phyloP scores from a whole-genome alignment of 192 early-diverging fungal species.

The Rhizophagus clarus region DNA sequence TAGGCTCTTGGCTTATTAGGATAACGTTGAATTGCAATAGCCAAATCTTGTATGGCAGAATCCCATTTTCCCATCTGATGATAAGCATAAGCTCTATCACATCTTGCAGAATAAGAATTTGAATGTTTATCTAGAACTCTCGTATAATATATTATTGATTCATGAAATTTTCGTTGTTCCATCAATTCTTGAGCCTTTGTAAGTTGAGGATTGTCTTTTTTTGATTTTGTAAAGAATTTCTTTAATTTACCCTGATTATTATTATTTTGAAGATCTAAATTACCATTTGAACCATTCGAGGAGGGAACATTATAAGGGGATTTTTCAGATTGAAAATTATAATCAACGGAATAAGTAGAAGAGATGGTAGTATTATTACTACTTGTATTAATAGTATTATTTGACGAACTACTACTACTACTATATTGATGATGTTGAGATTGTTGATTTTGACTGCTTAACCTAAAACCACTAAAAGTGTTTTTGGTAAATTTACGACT shows the following conservation, averaged over 20 bases:
- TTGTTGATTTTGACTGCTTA: too few relatives aligned
- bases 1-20: slow-evolving; percentile 12
- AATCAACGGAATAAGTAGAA: background rate
- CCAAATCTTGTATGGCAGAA: slow-evolving; percentile 1
- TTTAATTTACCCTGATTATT: background rate
- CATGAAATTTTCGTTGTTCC: background rate
- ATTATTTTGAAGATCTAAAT: background rate
- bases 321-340: background rate
- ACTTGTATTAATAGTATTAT: background rate
- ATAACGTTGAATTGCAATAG: background rate
- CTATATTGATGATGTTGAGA: background rate
- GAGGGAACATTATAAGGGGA: background rate
- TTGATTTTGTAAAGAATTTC: background rate
- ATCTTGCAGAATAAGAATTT: background rate
- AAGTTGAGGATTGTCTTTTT: background rate
- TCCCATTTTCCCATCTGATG: background rate
- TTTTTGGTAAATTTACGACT: background rate
- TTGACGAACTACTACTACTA: background rate
- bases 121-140: background rate
- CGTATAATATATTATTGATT: background rate
- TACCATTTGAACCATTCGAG: background rate
- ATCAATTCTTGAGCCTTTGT: background rate
- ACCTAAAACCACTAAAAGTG: background rate
- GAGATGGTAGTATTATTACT: background rate
- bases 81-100: slow-evolving; percentile 15